Conservation (phyloP, 129 eudicot species). For the Ambrosia artemisiifolia region DNA sequence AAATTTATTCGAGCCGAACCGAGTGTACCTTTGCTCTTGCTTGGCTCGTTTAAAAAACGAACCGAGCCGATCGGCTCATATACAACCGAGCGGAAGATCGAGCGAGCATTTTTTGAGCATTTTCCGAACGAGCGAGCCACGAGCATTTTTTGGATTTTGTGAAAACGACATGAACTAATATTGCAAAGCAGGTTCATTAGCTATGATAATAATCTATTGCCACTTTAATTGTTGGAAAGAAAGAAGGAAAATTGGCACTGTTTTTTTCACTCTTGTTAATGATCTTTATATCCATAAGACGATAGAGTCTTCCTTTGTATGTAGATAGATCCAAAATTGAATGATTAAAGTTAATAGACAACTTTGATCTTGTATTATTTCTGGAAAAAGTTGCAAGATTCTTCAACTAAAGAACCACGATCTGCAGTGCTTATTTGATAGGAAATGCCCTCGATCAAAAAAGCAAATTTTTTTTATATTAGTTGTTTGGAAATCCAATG, state of each 20-base stretch:
- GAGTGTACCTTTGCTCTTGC: no score
- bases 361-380: conserved; percentile 20
- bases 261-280: conserved; percentile 15
- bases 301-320: conserved; percentile 20
- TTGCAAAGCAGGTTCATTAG: not conserved
- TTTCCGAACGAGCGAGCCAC: no score
- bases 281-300: conserved; percentile 8
- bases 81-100: no score
- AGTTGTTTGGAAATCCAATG: not conserved
- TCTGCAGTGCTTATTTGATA: conserved; percentile 17
- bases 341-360: conserved; percentile 36
- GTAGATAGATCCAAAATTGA: conserved; percentile 24
- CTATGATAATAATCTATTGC: not conserved
- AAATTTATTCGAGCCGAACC: no score
- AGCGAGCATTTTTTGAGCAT: no score
- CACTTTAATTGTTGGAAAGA: conserved; percentile 15
- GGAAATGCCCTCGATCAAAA: not conserved
- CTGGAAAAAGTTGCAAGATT: conserved; percentile 17
- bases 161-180: not conserved
- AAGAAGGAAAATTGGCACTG: conserved; percentile 9
- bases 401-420: conserved; percentile 20
- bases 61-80: no score
- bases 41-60: no score
- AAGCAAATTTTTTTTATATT: not conserved
- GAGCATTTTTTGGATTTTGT: no score